phyloP scores from a whole-genome alignment of 306 rosid genomes.

The Lathyrus tuberosus region DNA sequence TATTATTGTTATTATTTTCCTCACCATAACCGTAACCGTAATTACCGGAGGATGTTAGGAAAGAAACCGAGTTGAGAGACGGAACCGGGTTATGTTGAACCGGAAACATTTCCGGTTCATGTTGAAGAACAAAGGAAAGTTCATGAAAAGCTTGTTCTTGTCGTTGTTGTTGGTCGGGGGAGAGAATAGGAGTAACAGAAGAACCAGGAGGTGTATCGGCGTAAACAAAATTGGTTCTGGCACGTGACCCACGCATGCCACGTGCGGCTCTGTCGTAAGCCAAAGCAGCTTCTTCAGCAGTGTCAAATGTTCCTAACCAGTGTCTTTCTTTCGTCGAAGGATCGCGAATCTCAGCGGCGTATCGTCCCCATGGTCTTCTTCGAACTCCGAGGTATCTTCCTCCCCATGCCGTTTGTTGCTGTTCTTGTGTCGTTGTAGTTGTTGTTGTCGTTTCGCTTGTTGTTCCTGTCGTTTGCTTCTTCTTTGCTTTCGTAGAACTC shows the following conservation, averaged over 20 bases:
- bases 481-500: constrained; percentile 49
- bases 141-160: constrained; percentile 24
- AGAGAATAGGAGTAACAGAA: constrained; percentile 54
- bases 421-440: constrained; percentile 35
- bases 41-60: background rate
- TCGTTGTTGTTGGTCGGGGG: constrained; percentile 45
- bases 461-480: constrained; percentile 45
- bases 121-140: constrained; percentile 27
- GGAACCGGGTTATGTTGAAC: constrained; percentile 2
- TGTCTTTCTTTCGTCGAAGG: constrained; percentile 63
- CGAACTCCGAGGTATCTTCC: constrained; percentile 61
- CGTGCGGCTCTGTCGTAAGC: constrained; percentile 64
- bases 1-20: background rate
- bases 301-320: constrained; percentile 64
- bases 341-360: constrained; percentile 62
- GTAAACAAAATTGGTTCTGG: constrained; percentile 61
- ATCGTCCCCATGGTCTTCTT: constrained; percentile 64
- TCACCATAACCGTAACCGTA: constrained; percentile 10
- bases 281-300: constrained; percentile 64
- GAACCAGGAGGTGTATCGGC: constrained; percentile 53
- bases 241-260: constrained; percentile 63
- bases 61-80: constrained; percentile 3
- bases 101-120: background rate
- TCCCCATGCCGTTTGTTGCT: constrained; percentile 49
- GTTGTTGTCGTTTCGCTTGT: background rate